phyloP scores from a whole-genome alignment of 441 rosid genomes.

The Populus hybrid region DNA sequence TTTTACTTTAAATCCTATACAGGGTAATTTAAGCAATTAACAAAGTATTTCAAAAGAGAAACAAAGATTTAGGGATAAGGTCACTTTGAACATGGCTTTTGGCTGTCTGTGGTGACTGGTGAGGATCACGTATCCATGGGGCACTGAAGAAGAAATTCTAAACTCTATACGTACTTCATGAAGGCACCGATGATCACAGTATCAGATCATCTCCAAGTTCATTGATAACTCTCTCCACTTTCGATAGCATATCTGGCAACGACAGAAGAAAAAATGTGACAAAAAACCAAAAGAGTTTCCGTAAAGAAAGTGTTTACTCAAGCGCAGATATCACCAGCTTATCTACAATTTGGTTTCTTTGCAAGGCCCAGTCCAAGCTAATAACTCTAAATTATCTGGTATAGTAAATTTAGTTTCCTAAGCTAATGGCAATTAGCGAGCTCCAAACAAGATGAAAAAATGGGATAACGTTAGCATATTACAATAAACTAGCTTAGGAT shows the following conservation, averaged over 20 bases:
- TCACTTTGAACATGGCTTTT: constrained; percentile 1
- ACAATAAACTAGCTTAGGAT: constrained; percentile 2
- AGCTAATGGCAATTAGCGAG: background rate
- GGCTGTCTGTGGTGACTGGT: background rate
- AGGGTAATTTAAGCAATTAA: background rate
- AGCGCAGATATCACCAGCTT: background rate
- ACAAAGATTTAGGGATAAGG: background rate
- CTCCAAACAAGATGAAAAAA: background rate
- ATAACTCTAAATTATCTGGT: too few species aligned
- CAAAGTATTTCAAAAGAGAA: background rate
- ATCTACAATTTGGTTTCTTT: background rate
- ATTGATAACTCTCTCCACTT: constrained; percentile 58
- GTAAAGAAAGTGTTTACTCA: background rate
- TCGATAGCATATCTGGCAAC: constrained; percentile 63
- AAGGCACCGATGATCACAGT: constrained; percentile 16
- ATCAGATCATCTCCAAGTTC: constrained; percentile 52
- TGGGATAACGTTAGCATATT: background rate
- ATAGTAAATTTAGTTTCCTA: background rate
- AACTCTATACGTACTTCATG: constrained; percentile 2
- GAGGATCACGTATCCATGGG: background rate
- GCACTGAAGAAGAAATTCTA: background rate
- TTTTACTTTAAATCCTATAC: background rate
- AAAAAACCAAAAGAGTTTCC: constrained; percentile 5
- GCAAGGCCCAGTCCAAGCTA: background rate
- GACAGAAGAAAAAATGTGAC: constrained; percentile 4